Evolutionary conservation across 129 eudicot species (phyloP), one percentile per base, ranked within the genome.

Genomic region (Flaveria linearis): DNA sequence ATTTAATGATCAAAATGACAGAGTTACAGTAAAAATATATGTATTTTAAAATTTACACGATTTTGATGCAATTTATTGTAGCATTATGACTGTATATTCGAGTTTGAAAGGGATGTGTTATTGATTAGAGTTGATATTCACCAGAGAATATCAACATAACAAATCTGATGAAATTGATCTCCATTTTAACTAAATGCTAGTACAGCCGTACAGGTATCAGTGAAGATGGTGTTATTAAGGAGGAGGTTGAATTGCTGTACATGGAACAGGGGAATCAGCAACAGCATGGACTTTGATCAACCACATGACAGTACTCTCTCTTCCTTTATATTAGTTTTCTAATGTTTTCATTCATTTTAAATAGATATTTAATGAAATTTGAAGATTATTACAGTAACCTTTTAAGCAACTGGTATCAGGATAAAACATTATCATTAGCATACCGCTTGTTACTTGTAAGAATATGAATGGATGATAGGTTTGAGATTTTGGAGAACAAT

Each of bases 221-320:
- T 63, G 69, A 63, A 63, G 46, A 63, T 63, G 69, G 69, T 63
- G 69, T 63, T 63, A 30, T 63, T 63, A 63, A 15, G 69, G 68
- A 63, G 46, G 18, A 63, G 69, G 46, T 77, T 90, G 41, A 96
- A 85, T 76, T 93, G 98, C 71, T 93, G 96, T 76, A 84, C 92
- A 33, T 71, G 98, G 82, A 86, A 84, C 86, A 72, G 85, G 30
- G 95, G 86, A 26, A 52, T 82, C 45, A 68, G 64, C 22, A 67
- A 74, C 65, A 93, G 92, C 82, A 69, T 93, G 39, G 98, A 93
- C 82, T 90, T 93, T 74, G 98, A 93, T 81, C 89, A 92, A 55
- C 88, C 82, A 78, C 84, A 78, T 1, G 89, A 93, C 25, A 76
- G 98, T 93, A 88, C 71, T 82, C 46, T 80, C 36, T 14, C 76